phyloP scores from a whole-genome alignment of 441 rosid species.

The California macrophylla region DNA sequence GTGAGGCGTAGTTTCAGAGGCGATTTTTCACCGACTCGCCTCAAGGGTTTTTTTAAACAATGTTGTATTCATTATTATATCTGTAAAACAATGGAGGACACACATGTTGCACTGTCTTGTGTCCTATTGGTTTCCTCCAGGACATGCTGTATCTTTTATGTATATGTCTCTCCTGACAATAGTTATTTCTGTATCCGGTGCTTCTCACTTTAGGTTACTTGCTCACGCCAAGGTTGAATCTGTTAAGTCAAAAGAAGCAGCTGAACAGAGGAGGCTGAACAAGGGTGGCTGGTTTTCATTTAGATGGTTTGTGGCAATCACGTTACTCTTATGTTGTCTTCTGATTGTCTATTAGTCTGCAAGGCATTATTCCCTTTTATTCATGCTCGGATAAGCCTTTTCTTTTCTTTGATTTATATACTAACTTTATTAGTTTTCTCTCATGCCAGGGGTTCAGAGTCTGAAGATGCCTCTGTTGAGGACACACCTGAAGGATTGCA shows the following conservation, averaged over 20 bases:
- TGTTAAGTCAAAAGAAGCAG: slow-evolving; percentile 77
- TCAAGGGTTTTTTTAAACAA: background rate
- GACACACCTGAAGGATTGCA: slow-evolving; percentile 42
- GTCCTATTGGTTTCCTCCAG: background rate
- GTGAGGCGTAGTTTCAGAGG: too few relatives aligned
- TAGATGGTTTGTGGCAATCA: slow-evolving; percentile 45
- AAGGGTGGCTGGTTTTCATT: slow-evolving; percentile 85
- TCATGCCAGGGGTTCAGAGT: slow-evolving; percentile 44
- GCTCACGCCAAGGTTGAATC: slow-evolving; percentile 99
- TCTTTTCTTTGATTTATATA: background rate
- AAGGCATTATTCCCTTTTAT: background rate
- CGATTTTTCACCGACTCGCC: too few relatives aligned
- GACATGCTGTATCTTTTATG: background rate
- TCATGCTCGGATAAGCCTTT: background rate
- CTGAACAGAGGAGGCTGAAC: slow-evolving; percentile 66
- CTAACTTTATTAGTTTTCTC: slow-evolving; percentile 15
- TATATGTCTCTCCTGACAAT: slow-evolving; percentile 4
- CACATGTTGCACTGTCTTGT: background rate
- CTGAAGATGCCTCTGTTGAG: slow-evolving; percentile 44
- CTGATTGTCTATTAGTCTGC: background rate
- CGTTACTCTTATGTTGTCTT: too few relatives aligned
- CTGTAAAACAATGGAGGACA: too few relatives aligned
- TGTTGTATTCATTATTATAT: background rate
- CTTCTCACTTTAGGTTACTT: slow-evolving; percentile 59
- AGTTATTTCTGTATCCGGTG: slow-evolving; percentile 15